Conservation (phyloP, 495 filamentous ascomycete genomes). For the Viridothelium virens region DNA sequence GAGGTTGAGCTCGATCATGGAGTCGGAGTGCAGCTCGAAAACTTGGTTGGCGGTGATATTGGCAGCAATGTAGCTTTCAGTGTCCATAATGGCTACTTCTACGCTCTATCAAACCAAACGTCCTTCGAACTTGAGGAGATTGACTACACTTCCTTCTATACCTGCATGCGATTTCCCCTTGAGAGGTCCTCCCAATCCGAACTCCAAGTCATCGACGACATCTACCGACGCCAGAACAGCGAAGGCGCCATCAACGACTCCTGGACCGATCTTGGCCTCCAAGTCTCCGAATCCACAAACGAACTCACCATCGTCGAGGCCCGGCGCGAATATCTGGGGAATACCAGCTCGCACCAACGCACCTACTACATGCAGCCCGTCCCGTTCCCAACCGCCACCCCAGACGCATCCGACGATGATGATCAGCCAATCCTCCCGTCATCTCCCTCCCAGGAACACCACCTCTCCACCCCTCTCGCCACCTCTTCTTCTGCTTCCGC, state of each 20-base stretch:
- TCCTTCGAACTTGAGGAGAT: slow-evolving; percentile 56
- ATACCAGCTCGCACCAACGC: slow-evolving; percentile 52
- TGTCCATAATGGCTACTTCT: slow-evolving; percentile 60
- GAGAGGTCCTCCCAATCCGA: slow-evolving; percentile 32
- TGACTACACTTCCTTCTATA: slow-evolving; percentile 65
- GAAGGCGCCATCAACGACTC: slow-evolving; percentile 74
- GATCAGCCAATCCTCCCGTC: no score
- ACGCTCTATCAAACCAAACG: slow-evolving; percentile 61
- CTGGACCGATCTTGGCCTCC: slow-evolving; percentile 61
- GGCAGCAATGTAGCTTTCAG: slow-evolving; percentile 65
- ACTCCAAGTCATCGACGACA: slow-evolving; percentile 33
- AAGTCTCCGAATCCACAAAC: slow-evolving; percentile 54
- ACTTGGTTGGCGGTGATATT: slow-evolving; percentile 56
- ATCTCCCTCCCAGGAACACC: not conserved
- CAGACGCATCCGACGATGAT: slow-evolving; percentile 18
- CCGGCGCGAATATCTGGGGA: slow-evolving; percentile 60
- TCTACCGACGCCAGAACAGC: slow-evolving; percentile 60
- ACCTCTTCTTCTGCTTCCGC: slow-evolving; percentile 19
- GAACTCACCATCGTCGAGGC: slow-evolving; percentile 59
- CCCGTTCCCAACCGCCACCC: slow-evolving; percentile 35
- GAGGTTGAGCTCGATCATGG: slow-evolving; percentile 38
- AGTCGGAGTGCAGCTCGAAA: slow-evolving; percentile 41
- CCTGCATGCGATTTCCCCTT: slow-evolving; percentile 55
- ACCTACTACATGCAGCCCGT: slow-evolving; percentile 62
- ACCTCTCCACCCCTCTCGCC: slow-evolving; percentile 19